Base-by-base conservation (phyloP, 352 stramenopile genomes). In the Globisporangium nodosum region DNA sequence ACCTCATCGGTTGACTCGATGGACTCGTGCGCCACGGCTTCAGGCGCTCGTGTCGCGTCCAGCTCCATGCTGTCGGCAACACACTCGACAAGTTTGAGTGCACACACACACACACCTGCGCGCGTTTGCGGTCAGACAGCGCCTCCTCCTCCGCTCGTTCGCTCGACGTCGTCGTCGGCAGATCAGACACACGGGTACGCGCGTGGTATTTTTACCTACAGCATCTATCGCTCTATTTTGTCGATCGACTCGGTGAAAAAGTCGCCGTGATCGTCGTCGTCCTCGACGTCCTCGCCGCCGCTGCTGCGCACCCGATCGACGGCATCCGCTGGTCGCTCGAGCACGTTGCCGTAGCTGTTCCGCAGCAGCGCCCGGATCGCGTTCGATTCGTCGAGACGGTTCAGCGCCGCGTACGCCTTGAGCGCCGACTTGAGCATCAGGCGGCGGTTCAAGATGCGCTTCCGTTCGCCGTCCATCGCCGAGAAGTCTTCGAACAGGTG, bases 401-500 rank as follows among this genome's bases (percentile, higher is more conserved):
- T 61, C 35, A 92, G 64, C 27, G 67, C 60, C 6, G 54, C 69
- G 55, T 89, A 92, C 18, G 82, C 82, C 7, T 64, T 63, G 46
- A 78, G 57, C 5, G 76, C 82, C 2, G 68, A 80, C 55, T 76
- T 76, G 16, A 92, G 70, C 74, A 92, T 89, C 18, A 83, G 73
- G 21, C 62, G 71, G 21, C 79, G 78, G 18, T 58, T 65, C 31
- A 90, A 43, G 31, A 86, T 60, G 43, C 81, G 82, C 58, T 74
- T 85, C n/a, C 71, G 68, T 4, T 89, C 74, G 42, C 79, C 78
- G 33, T 92, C 80, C 6, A 73, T 64, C 18, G 70, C 61, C 5
- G 75, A 70, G 54, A 92, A 92, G 63, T 90, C 82, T 60, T 92
- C 82, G 54, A 92, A 90, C 3, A 92, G 59, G 24, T 88, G 65